Evolutionary conservation across 2,329 filamentous ascomycete genomes (phyloP).

Genomic region (Botrytis sinoallii): DNA sequence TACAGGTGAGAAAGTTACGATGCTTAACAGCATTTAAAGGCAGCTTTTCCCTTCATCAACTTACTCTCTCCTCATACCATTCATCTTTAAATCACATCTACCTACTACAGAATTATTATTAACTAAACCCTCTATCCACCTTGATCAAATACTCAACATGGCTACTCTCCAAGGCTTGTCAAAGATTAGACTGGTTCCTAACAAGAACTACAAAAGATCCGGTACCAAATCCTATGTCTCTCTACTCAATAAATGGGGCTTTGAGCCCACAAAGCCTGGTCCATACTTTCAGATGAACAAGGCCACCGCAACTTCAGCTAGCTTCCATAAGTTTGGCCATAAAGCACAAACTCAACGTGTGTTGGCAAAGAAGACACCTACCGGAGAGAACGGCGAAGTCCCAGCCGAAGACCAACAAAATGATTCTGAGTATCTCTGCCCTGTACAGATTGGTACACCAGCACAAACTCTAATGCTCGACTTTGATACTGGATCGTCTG

Average conservation of each 20-base stretch:
- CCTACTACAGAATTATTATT: background rate
- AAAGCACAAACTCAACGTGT: conserved; percentile 45
- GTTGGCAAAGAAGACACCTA: conserved; percentile 45
- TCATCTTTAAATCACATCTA: background rate
- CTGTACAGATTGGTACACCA: conserved; percentile 63
- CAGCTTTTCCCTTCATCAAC: background rate
- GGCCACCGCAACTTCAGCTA: conserved; percentile 41
- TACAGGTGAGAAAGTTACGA: background rate
- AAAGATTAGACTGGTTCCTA: conserved; percentile 52
- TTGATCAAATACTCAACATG: conserved; percentile 27
- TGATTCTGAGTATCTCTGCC: conserved; percentile 62
- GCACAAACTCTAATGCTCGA: conserved; percentile 59
- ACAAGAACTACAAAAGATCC: conserved; percentile 56
- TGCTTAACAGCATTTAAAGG: conserved; percentile 12
- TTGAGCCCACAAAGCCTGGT: conserved; percentile 59
- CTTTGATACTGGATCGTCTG: conserved; percentile 69
- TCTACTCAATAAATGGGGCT: conserved; percentile 59
- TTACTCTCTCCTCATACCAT: background rate
- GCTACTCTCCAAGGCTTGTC: conserved; percentile 34
- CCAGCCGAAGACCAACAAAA: conserved; percentile 64
- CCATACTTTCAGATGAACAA: conserved; percentile 55
- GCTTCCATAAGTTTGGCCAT: conserved; percentile 49
- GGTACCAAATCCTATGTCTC: conserved; percentile 63
- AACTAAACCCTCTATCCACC: background rate
- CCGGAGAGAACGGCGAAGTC: conserved; percentile 47